A percentile compares a stretch with the other conserved stretches of the same genome.
Evolutionary conservation across 768 basidiomycete species (phyloP).

Genomic region (Flagelloscypha sp.): DNA sequence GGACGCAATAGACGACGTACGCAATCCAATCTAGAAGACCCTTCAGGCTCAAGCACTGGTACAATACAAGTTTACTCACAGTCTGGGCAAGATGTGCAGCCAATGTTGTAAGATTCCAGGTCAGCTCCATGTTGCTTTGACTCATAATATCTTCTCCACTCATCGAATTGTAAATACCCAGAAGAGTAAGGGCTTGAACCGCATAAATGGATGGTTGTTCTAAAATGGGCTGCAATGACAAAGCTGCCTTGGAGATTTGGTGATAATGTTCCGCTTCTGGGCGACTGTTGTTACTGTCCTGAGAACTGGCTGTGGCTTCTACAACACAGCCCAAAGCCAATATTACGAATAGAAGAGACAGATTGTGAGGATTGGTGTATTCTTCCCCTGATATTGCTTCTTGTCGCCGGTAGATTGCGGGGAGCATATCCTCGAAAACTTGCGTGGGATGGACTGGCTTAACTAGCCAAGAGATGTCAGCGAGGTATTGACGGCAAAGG

Average conservation of each 20-base stretch:
- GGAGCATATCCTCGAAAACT: conserved; percentile 33
- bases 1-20: conserved; percentile 30
- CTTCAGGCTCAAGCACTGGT: conserved; percentile 2
- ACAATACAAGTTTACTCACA: conserved; percentile 28
- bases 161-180: conserved; percentile 67
- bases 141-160: conserved; percentile 50
- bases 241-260: conserved; percentile 54
- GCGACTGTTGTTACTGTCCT: conserved; percentile 1
- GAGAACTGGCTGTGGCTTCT: conserved; percentile 9
- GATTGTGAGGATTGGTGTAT: conserved; percentile 26
- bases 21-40: conserved; percentile 50
- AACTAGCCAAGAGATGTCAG: conserved; percentile 46
- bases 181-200: conserved; percentile 59
- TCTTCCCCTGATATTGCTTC: conserved; percentile 19
- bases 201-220: conserved; percentile 67
- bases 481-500: conserved; percentile 37
- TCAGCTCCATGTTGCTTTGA: conserved; percentile 66
- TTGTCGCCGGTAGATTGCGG: conserved; percentile 27
- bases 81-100: conserved; percentile 59
- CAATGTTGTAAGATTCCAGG: conserved; percentile 60
- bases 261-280: conserved; percentile 54
- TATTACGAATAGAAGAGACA: conserved; percentile 26
- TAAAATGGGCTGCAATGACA: conserved; percentile 59
- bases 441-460: conserved; percentile 39
- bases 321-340: conserved; percentile 28